Conservation (phyloP, 176 grass and related monocot genomes). For the Triticum turgidum region DNA sequence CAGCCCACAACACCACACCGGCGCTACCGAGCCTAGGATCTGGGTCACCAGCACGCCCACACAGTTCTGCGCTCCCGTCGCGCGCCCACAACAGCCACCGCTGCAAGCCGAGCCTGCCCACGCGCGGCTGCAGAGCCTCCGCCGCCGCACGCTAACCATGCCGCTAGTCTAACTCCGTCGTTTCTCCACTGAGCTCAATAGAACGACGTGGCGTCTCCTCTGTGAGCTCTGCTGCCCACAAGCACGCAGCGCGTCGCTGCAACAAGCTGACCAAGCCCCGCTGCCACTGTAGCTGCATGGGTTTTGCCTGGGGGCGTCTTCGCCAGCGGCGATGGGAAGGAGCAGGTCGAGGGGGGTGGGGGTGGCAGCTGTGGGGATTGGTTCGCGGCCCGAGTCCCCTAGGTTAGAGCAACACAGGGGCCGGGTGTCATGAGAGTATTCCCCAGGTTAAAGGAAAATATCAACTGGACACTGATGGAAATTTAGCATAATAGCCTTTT, state of each 20-base stretch:
- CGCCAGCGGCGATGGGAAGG: neutral
- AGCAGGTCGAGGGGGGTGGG: neutral
- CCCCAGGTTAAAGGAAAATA: neutral
- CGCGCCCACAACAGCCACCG: neutral
- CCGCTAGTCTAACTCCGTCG: neutral
- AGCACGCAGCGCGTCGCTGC: neutral
- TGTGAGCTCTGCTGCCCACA: neutral
- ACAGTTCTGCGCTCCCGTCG: neutral
- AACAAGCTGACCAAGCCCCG: neutral
- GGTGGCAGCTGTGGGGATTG: neutral
- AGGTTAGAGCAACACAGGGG: neutral
- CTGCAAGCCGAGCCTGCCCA: neutral
- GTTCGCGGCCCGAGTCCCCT: neutral
- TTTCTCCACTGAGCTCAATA: neutral
- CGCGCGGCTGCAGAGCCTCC: neutral
- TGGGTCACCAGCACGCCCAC: neutral
- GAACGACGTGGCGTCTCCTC: neutral
- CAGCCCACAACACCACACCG: too few species aligned
- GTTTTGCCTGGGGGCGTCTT: neutral
- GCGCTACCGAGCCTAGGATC: neutral
- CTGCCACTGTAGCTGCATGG: neutral
- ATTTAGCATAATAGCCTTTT: neutral
- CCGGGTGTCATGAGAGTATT: neutral
- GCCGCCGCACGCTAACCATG: neutral
- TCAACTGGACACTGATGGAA: neutral